Base-by-base conservation (phyloP, 1,139 yeast genomes). In the Casaregolazyma suthepensis region DNA sequence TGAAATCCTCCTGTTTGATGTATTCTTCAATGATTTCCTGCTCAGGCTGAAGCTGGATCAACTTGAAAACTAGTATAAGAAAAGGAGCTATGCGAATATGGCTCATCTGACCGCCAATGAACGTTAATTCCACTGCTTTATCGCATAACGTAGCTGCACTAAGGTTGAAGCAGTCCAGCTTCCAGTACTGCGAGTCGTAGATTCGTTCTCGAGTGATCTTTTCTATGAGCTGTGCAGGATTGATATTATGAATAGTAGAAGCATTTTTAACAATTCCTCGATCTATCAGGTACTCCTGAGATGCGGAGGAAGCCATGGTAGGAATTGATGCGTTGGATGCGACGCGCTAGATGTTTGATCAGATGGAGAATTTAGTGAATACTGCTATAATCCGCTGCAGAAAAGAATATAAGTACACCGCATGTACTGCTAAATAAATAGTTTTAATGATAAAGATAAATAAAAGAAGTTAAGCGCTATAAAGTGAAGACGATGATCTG, bases 201-300 rank as follows among this genome's bases (percentile, higher is more conserved):
- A 86, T 82, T 42, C 87, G 71, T 60, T 85, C 89, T 52, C 90
- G 72, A 29, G 83, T 71, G 56, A 87, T 85, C 55, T 85, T 83
- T 63, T 85, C 93, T 5, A 86, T 71, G 44, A 83, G 68, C 53
- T 75, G 66, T 0, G 83, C 79, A 43, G 82, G 80, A 61, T 81
- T 81, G 38, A 75, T 63, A 10, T 75, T 73, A 51, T 74, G 77
- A 17, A 72, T 62, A 35, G 70, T 66, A 5, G 54, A 57, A 1
- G 67, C 67, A 9, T 64, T 63, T 2, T 55, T 59, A 1, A 70
- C 72, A 31, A 74, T 52, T 1, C 77, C 78, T 52, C 76, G 57
- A 50, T 63, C 66, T 17, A 61, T 58, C 23, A 62, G 59, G 51
- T 58, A 62, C 52, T 56, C 55, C 17, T 35, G 40, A 15, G 43